Evolutionary conservation across 805 yeast genomes (phyloP).

Genomic region (Ogataea haglerorum): DNA sequence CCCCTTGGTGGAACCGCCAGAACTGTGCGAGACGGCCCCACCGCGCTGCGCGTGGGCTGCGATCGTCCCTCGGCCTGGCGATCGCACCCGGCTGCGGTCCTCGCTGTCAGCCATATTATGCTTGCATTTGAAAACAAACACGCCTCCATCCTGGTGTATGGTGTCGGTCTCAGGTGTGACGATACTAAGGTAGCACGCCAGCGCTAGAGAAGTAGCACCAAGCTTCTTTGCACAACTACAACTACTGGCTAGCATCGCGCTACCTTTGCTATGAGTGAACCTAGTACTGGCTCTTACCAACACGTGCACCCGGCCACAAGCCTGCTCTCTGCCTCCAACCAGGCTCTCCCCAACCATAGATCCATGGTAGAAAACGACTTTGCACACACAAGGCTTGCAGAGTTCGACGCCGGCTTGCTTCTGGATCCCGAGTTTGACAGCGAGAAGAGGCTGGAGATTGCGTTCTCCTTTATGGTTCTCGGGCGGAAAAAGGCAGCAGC

Average conservation of each 20-base stretch:
- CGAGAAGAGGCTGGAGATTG: slow-evolving; percentile 13
- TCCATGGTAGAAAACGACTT: slow-evolving; percentile 15
- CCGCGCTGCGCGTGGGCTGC: no score
- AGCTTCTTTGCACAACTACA: slow-evolving; percentile 7
- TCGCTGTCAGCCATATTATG: neutral
- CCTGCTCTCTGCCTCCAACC: slow-evolving; percentile 19
- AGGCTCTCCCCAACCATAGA: slow-evolving; percentile 14
- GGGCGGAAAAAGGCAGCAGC: slow-evolving; percentile 19
- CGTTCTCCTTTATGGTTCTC: slow-evolving; percentile 17
- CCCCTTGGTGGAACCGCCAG: no score
- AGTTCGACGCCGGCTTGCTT: slow-evolving; percentile 7
- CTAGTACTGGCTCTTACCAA: slow-evolving; percentile 16
- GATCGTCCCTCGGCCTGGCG: no score
- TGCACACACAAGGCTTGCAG: slow-evolving; percentile 13
- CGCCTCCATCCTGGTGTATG: neutral
- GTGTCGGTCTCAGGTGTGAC: slow-evolving; percentile 3
- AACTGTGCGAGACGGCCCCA: no score
- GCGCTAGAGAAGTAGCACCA: slow-evolving; percentile 4
- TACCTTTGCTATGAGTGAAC: slow-evolving; percentile 16
- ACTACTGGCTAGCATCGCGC: slow-evolving; percentile 10
- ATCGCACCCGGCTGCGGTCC: no score
- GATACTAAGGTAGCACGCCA: neutral
- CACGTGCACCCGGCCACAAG: slow-evolving; percentile 19
- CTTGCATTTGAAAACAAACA: neutral
- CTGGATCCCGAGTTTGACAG: slow-evolving; percentile 13